Evolutionary conservation across 2,329 filamentous ascomycete species (phyloP).

Genomic region (Cadophora luteo-olivacea): DNA sequence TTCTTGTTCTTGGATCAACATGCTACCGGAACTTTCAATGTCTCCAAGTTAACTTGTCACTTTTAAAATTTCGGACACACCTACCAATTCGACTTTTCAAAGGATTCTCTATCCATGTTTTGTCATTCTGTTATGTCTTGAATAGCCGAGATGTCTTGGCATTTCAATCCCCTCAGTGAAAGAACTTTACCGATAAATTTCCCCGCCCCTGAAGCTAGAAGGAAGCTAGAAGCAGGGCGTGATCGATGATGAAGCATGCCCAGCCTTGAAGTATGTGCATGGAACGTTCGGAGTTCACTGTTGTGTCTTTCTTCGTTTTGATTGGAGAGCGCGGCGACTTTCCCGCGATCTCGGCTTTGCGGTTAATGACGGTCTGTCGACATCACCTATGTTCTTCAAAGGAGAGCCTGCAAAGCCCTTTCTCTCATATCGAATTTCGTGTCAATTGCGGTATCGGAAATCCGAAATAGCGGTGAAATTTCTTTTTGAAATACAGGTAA

Average conservation of each 20-base stretch:
- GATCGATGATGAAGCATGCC: slow-evolving; percentile 2
- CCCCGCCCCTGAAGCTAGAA: not conserved
- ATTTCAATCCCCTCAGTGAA: not conserved
- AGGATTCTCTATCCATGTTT: not conserved
- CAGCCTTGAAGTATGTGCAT: not conserved
- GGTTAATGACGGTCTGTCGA: too few relatives aligned
- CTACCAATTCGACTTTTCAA: too few relatives aligned
- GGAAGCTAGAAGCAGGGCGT: not conserved
- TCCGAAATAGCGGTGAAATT: not conserved
- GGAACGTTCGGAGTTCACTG: not conserved
- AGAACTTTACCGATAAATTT: slow-evolving; percentile 1
- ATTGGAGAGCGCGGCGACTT: not conserved
- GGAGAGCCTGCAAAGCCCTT: not conserved
- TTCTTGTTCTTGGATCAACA: not conserved
- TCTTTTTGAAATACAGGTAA: not conserved
- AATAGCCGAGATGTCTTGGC: slow-evolving; percentile 9
- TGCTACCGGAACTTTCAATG: not conserved
- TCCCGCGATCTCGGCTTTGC: too few relatives aligned
- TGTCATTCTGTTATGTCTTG: not conserved
- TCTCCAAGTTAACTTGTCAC: not conserved
- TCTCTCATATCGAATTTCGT: not conserved
- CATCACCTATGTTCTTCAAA: too few relatives aligned
- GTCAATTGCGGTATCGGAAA: slow-evolving; percentile 14
- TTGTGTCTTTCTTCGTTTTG: not conserved
- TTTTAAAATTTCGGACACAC: not conserved